Evolutionary conservation across 305 asterid genomes (phyloP).

Genomic region (Andrographis paniculata): DNA sequence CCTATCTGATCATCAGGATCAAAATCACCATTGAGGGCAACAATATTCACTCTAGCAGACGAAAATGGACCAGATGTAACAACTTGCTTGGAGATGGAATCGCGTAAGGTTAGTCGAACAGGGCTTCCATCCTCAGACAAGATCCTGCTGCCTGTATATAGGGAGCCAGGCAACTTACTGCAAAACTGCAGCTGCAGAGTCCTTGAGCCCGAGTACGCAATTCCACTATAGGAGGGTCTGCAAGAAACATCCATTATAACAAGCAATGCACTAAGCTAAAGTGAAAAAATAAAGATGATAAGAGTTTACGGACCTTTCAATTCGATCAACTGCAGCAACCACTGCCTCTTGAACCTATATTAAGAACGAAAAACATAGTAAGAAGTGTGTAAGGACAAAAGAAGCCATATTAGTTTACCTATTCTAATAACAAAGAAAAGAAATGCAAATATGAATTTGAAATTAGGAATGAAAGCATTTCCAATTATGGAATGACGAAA

Average conservation of each 20-base stretch:
- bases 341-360: constrained; percentile 62
- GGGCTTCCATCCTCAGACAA: constrained; percentile 27
- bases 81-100: constrained; percentile 30
- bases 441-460: background rate
- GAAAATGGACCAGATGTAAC: constrained; percentile 55
- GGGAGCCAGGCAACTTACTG: constrained; percentile 30
- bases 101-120: constrained; percentile 33
- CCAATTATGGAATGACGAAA: too few relatives aligned
- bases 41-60: constrained; percentile 37
- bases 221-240: constrained; percentile 35
- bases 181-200: constrained; percentile 43
- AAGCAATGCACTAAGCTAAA: background rate
- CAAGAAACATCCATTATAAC: constrained; percentile 11
- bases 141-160: constrained; percentile 56
- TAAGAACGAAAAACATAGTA: constrained; percentile 16
- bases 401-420: background rate
- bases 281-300: background rate
- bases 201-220: constrained; percentile 30
- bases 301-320: constrained; percentile 33
- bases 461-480: background rate
- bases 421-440: background rate
- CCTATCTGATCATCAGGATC: constrained; percentile 40
- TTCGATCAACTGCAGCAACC: constrained; percentile 26
- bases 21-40: constrained; percentile 77
- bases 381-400: background rate